phyloP scores from a whole-genome alignment of 176 grass and related monocot species.

The Aechmea fasciata region DNA sequence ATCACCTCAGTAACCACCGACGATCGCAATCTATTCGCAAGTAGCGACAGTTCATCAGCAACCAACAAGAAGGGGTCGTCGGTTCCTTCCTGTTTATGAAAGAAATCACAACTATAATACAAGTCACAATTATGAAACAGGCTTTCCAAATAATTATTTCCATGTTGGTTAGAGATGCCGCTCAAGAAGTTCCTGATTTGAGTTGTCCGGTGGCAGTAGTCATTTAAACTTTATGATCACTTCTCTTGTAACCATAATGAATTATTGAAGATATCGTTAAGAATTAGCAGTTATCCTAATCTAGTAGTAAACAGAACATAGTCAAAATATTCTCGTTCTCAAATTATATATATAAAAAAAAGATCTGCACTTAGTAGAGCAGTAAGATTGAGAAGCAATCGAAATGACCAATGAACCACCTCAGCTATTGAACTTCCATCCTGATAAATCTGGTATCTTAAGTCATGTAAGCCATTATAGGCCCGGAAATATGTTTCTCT shows the following conservation, averaged over 20 bases:
- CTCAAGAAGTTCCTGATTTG: neutral
- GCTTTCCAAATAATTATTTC: neutral
- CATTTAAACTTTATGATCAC: neutral
- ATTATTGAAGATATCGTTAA: too few relatives aligned
- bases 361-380: neutral
- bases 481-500: slow-evolving; percentile 40
- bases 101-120: neutral
- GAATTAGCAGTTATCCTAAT: too few relatives aligned
- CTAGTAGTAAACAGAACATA: too few relatives aligned
- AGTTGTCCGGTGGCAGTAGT: neutral
- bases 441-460: slow-evolving; percentile 42
- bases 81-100: slow-evolving; percentile 28
- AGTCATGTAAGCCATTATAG: slow-evolving; percentile 57
- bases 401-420: slow-evolving; percentile 25
- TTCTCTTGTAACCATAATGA: too few relatives aligned
- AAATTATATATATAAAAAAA: neutral
- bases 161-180: neutral
- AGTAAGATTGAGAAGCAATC: neutral
- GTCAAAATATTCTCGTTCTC: too few relatives aligned
- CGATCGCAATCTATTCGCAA: slow-evolving; percentile 72
- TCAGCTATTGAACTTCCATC: slow-evolving; percentile 42
- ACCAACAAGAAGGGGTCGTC: slow-evolving; percentile 96
- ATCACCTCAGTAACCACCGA: slow-evolving; percentile 75
- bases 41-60: slow-evolving; percentile 69
- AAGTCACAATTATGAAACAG: neutral